Percentiles rank a stretch among this genome's conserved stretches.
Evolutionary conservation across 441 rosid species (phyloP).

Genomic region (Viola pubescens): DNA sequence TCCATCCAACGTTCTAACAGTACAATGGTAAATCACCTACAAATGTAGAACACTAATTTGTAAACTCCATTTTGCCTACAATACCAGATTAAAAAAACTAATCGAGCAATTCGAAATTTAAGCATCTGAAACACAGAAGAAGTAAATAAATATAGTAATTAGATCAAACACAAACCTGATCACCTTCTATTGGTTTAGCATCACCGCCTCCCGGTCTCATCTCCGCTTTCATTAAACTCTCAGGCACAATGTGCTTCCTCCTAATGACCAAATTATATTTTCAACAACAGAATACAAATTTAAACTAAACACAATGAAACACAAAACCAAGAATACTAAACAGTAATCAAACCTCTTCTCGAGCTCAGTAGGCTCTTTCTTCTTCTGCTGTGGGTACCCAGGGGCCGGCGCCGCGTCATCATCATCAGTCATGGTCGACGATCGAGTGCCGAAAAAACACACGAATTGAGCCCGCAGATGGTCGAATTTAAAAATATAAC

Average conservation of each 20-base stretch:
- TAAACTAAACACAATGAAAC: neutral
- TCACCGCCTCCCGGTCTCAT: constrained; percentile 93
- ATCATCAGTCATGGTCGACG: constrained; percentile 33
- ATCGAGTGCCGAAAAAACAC: constrained; percentile 3
- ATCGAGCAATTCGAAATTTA: too few species aligned
- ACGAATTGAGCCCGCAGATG: neutral
- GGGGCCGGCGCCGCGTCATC: constrained; percentile 30
- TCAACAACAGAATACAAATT: neutral
- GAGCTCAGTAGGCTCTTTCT: constrained; percentile 53
- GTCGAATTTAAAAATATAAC: too few species aligned
- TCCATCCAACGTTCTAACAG: constrained; percentile 78
- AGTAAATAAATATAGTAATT: too few species aligned
- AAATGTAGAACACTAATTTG: constrained; percentile 8
- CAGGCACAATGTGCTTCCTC: constrained; percentile 81
- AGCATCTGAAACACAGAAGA: too few species aligned
- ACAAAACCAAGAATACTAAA: neutral
- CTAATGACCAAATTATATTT: constrained; percentile 26
- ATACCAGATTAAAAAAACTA: neutral
- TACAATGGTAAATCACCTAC: constrained; percentile 80
- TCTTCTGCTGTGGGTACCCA: constrained; percentile 35
- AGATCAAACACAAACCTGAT: constrained; percentile 50
- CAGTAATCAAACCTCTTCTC: constrained; percentile 41
- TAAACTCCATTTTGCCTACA: neutral
- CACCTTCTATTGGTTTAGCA: constrained; percentile 75
- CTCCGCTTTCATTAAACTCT: constrained; percentile 87